Evolutionary conservation across 2,329 filamentous ascomycete genomes (phyloP).

Genomic region (Rhynchosporium agropyri): DNA sequence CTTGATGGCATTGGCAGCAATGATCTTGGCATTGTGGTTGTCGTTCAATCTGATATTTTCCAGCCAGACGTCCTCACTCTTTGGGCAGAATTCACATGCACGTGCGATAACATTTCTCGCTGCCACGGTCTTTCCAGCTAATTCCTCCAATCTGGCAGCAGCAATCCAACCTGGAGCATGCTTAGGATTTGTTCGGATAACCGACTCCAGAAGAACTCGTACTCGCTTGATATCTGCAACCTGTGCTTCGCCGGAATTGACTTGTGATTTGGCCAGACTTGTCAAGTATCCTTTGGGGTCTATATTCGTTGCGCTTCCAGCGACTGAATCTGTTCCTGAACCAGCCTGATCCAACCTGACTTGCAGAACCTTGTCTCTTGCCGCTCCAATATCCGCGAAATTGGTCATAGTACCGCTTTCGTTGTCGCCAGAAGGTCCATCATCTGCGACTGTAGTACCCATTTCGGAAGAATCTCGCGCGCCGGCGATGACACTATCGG

Average conservation of each 20-base stretch:
- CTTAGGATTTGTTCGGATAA: slow-evolving; percentile 94
- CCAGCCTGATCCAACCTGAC: slow-evolving; percentile 85
- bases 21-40: slow-evolving; percentile 90
- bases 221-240: slow-evolving; percentile 96
- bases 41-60: slow-evolving; percentile 95
- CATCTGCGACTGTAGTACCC: slow-evolving; percentile 85
- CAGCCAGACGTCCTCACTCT: slow-evolving; percentile 93
- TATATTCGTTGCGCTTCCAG: slow-evolving; percentile 85
- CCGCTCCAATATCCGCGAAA: slow-evolving; percentile 95
- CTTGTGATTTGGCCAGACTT: slow-evolving; percentile 79
- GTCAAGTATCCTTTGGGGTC: slow-evolving; percentile 97
- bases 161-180: slow-evolving; percentile 97
- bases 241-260: slow-evolving; percentile 77
- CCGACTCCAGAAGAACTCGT: slow-evolving; percentile 88
- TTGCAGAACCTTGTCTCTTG: slow-evolving; percentile 92
- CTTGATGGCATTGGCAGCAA: slow-evolving; percentile 90
- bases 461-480: slow-evolving; percentile 80
- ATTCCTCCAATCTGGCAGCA: slow-evolving; percentile 85
- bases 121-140: slow-evolving; percentile 87
- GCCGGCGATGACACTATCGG: slow-evolving; percentile 90
- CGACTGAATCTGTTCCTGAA: slow-evolving; percentile 69
- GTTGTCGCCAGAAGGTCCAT: slow-evolving; percentile 58
- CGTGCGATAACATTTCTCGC: slow-evolving; percentile 86
- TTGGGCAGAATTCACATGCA: slow-evolving; percentile 88
- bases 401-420: slow-evolving; percentile 92